Base-by-base conservation (phyloP, 305 asterid species). In the Coffea humblotiana region DNA sequence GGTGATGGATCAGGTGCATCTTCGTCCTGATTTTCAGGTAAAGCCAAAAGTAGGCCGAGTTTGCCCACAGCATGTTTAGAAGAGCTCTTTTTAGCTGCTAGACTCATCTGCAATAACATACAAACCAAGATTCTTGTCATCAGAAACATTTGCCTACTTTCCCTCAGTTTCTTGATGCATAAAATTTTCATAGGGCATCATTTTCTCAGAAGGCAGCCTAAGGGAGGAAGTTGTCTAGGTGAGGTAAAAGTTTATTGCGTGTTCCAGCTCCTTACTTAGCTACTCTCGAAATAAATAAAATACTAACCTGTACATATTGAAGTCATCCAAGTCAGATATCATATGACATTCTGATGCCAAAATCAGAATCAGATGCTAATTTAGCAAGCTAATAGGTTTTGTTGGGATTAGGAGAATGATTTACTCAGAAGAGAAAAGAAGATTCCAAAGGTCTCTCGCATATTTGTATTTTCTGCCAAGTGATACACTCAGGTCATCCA, bases 401-500 rank as follows among this genome's bases (percentile, higher is more conserved):
- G n/a, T n/a, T 13, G 10, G 11, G 25, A 10, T 61, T 3, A 61
- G 23, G 10, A n/a, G 29, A n/a, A 25, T 61, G 5, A 61, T 61
- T 61, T n/a, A 10, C 35, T 21, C 2, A 21, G 32, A 9, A 61
- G 32, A 61, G 67, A 60, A 32, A 49, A 10, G 15, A 13, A n/a
- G 35, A 61, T 60, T 32, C n/a, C 52, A 40, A 43, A 52, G 51
- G 90, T 86, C 72, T 92, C 97, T 83, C 92, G 97, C 71, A 91
- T 79, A 70, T 88, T 71, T 58, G 83, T 8, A 19, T 56, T 19
- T 56, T 56, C 25, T 56, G 63, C 6, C 21, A 6, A 3, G 43
- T 40, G 43, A 56, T 56, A 56, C 25, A 18, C 4, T 56, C 25
- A 4, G 21, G 63, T 56, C 25, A 56, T 19, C 49, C 19, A 67